Evolutionary conservation across 2,329 filamentous ascomycete species (phyloP).

Genomic region (Fonsecaea pedrosoi): DNA sequence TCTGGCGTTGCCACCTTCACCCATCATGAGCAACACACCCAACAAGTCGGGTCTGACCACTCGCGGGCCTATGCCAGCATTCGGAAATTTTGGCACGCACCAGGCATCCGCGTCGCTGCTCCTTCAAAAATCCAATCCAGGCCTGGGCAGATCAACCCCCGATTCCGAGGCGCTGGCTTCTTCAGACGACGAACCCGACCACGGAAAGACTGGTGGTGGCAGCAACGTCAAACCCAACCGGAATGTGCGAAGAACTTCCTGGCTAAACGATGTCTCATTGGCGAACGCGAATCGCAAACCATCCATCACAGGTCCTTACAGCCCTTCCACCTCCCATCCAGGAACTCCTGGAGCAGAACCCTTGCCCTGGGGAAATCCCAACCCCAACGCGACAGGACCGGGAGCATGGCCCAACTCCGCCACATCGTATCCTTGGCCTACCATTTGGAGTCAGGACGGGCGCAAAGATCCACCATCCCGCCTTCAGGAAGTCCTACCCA

Average conservation of each 20-base stretch:
- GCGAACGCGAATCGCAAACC: slow-evolving; percentile 69
- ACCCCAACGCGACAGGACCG: slow-evolving; percentile 19
- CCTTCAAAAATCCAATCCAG: slow-evolving; percentile 74
- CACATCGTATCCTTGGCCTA: slow-evolving; percentile 63
- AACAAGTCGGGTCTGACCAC: slow-evolving; percentile 31
- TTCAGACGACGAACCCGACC: slow-evolving; percentile 88
- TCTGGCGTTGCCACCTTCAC: slow-evolving; percentile 12
- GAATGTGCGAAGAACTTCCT: slow-evolving; percentile 76
- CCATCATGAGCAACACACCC: slow-evolving; percentile 35
- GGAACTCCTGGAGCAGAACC: slow-evolving; percentile 76
- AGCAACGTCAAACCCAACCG: slow-evolving; percentile 61
- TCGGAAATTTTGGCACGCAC: slow-evolving; percentile 38
- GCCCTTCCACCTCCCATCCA: slow-evolving; percentile 79
- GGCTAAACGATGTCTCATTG: slow-evolving; percentile 81
- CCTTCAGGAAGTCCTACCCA: slow-evolving; percentile 75
- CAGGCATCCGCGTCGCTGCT: slow-evolving; percentile 69
- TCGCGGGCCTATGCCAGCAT: slow-evolving; percentile 39
- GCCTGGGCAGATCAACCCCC: slow-evolving; percentile 80
- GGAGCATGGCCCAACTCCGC: slow-evolving; percentile 34
- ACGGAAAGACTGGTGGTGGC: slow-evolving; percentile 54
- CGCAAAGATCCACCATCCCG: slow-evolving; percentile 78
- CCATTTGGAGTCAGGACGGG: slow-evolving; percentile 79
- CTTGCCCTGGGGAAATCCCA: slow-evolving; percentile 49
- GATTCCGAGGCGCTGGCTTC: slow-evolving; percentile 94
- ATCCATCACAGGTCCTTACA: slow-evolving; percentile 77